These are phyloP conservation scores for Pythium utonaiense DNA, from an alignment of 352 stramenopile species.

Conservation along the genomic window DNA sequence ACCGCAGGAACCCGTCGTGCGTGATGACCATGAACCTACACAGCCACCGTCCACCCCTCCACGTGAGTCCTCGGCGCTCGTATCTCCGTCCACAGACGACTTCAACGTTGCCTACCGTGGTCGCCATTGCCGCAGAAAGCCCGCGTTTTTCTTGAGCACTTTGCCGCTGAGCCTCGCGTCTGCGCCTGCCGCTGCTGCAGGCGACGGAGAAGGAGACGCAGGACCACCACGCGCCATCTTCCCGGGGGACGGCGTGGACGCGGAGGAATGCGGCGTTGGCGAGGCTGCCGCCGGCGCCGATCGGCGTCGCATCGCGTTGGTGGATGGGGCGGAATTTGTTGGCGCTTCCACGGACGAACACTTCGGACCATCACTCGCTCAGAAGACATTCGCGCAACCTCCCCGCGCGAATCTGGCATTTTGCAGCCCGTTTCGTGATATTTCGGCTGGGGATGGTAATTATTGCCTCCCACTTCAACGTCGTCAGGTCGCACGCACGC, in stretches of 20 bases:
- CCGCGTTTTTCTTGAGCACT: conserved; percentile 64
- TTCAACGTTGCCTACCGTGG: conserved; percentile 32
- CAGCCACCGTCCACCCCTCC: conserved; percentile 7
- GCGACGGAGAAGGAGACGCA: neutral
- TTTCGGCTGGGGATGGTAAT: too few relatives aligned
- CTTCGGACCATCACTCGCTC: conserved; percentile 16
- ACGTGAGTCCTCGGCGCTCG: neutral
- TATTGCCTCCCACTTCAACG: neutral
- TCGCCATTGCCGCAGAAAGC: conserved; percentile 62
- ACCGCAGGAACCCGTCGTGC: conserved; percentile 57
- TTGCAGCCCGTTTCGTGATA: too few relatives aligned
- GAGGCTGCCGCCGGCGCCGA: conserved; percentile 4
- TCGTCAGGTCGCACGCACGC: neutral
- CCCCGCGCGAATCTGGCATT: too few relatives aligned
- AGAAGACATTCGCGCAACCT: conserved; percentile 15
- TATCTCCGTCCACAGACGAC: neutral
- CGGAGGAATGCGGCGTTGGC: conserved; percentile 14
- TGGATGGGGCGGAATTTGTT: neutral
- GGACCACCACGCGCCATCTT: neutral
- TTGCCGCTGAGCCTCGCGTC: conserved; percentile 28
- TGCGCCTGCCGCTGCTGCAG: neutral
- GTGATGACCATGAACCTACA: conserved; percentile 39
- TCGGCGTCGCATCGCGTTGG: neutral
- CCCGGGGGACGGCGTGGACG: neutral
- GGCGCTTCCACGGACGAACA: too few relatives aligned